Evolutionary conservation across 805 yeast genomes (phyloP), one percentile per base, ranked within the genome.

Genomic region (Lachancea lanzarotensis): DNA sequence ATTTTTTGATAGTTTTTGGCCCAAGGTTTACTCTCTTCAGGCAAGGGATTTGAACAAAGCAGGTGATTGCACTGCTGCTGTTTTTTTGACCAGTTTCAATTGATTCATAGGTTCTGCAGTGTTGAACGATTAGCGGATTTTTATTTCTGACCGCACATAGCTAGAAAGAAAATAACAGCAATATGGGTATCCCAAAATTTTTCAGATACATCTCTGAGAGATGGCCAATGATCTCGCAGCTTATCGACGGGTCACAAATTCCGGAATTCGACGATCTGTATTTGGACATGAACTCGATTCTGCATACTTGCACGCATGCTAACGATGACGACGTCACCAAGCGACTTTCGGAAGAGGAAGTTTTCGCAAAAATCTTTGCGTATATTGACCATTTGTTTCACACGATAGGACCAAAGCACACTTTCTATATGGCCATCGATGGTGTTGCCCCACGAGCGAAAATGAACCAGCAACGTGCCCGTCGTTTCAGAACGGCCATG

Each of bases 361-460:
- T 89, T 74, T 93, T 81, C 68, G 81, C 88, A 15, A 83, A 91
- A n/a, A 89, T 93, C 39, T 91, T 90, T 69, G 83, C 86, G 29
- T 93, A 93, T 60, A 91, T 93, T 51, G 98, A 93, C 63, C 97
- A 93, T 65, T 70, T 93, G 46, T 91, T 93, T 58, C 82, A 82
- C 50, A 79, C 88, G 20, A 89, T 93, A 52, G 80, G 81, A 62
- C 99, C 99, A 8, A 74, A 84, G 56, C 76, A 87, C 60, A 78
- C 83, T 12, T 86, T 91, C 55, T 90, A 84, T 62, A 89, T 91
- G 96, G 98, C 98, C 2, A 86, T 91, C 56, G 98, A 91, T 69
- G 98, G 98, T 62, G 98, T 91, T 42, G 98, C 98, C 0, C 98
- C 98, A 35, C 74, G 98, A 63, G 98, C 98, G 10, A 91, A 91